phyloP scores from a whole-genome alignment of 2,329 filamentous ascomycete genomes.

The Domatiomyces catenatus region DNA sequence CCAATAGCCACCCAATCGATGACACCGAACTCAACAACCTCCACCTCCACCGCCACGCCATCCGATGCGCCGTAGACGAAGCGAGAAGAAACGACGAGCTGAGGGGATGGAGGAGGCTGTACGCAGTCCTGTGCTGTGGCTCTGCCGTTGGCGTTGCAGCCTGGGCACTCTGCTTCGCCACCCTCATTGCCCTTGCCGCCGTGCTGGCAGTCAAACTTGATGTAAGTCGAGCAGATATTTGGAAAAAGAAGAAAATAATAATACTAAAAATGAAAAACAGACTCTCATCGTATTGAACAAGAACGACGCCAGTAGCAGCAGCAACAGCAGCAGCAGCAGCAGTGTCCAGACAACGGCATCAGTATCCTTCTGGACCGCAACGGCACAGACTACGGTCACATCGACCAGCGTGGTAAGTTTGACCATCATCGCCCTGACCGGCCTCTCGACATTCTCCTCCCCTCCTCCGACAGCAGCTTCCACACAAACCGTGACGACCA shows the following conservation, averaged over 20 bases:
- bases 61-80: background rate
- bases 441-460: background rate
- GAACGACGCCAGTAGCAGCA: too few species aligned
- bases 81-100: background rate
- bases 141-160: constrained; percentile 1
- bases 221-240: background rate
- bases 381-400: background rate
- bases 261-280: too few species aligned
- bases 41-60: background rate
- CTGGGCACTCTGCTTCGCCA: constrained; percentile 2
- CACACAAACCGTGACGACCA: background rate
- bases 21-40: background rate
- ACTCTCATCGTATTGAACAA: too few species aligned
- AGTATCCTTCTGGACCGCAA: background rate
- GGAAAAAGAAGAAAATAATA: too few species aligned
- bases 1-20: background rate
- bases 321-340: too few species aligned
- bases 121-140: constrained; percentile 3
- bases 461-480: background rate
- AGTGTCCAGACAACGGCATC: background rate
- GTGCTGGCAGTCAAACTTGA: background rate
- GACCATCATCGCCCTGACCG: background rate
- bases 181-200: background rate
- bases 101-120: background rate
- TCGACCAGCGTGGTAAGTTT: background rate